These are phyloP conservation scores for Chaetomium cochliodes DNA, from an alignment of 495 filamentous ascomycete species.

Conservation along the genomic window DNA sequence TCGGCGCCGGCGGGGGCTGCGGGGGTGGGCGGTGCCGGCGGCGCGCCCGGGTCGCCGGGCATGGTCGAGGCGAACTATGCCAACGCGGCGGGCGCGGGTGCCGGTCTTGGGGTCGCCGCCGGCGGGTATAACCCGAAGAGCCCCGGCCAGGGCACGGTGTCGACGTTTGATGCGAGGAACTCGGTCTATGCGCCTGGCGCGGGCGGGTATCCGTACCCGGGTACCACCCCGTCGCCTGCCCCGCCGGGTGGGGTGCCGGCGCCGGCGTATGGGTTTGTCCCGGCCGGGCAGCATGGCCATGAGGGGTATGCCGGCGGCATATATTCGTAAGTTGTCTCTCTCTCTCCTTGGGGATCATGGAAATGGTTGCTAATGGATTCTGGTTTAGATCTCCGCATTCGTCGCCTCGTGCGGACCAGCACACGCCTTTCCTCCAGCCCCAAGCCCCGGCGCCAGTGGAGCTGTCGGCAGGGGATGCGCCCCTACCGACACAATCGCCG, in stretches of 20 bases:
- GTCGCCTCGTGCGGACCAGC: not conserved
- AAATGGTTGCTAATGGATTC: not conserved
- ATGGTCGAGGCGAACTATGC: slow-evolving; percentile 30
- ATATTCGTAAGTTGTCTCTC: slow-evolving; percentile 8
- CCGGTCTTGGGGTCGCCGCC: not conserved
- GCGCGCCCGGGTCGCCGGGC: slow-evolving; percentile 8
- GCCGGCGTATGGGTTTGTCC: slow-evolving; percentile 3
- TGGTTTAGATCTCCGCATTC: slow-evolving; percentile 10
- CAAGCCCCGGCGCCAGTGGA: slow-evolving; percentile 11
- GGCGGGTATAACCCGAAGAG: slow-evolving; percentile 30
- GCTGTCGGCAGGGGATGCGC: not conserved
- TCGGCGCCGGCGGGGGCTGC: not conserved
- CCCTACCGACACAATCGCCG: slow-evolving; percentile 16
- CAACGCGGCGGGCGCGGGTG: not conserved
- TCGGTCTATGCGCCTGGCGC: not conserved
- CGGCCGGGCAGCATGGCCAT: not conserved
- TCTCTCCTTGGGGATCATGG: not conserved
- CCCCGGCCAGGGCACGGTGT: slow-evolving; percentile 28
- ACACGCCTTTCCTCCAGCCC: not conserved
- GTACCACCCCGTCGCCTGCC: slow-evolving; percentile 1
- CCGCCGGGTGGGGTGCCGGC: not conserved
- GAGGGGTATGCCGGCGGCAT: not conserved
- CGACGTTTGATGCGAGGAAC: slow-evolving; percentile 22
- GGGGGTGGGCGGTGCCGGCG: not conserved
- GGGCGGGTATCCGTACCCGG: not conserved